These are phyloP conservation scores for Tricholomella constricta DNA, from an alignment of 768 basidiomycete genomes.

Conservation along the genomic window DNA sequence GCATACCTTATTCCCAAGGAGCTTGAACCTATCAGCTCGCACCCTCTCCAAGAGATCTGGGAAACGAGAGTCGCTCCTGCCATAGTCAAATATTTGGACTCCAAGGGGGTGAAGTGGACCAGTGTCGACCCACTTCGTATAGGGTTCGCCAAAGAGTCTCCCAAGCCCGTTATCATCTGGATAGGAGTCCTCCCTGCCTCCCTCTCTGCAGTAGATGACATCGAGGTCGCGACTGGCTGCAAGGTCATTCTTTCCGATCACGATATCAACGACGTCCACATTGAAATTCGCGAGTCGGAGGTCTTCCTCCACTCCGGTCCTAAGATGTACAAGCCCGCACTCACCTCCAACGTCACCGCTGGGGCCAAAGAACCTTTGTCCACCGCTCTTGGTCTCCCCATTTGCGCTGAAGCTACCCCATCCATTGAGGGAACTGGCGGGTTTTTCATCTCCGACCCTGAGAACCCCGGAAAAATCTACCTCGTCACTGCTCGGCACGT, in stretches of 20 bases:
- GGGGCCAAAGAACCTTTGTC: slow-evolving; percentile 27
- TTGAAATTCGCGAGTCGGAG: too few relatives aligned
- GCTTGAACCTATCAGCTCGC: slow-evolving; percentile 22
- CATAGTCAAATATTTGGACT: background rate
- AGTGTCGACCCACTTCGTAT: background rate
- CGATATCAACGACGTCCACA: too few relatives aligned
- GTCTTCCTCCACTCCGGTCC: too few relatives aligned
- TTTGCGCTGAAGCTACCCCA: slow-evolving; percentile 23
- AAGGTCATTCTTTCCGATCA: too few relatives aligned
- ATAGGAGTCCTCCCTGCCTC: too few relatives aligned
- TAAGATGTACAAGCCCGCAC: too few relatives aligned
- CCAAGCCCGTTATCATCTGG: too few relatives aligned
- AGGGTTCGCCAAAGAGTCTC: too few relatives aligned
- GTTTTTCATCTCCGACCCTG: slow-evolving; percentile 26
- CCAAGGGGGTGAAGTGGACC: background rate
- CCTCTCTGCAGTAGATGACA: too few relatives aligned
- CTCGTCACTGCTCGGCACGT: slow-evolving; percentile 28
- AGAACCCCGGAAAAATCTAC: slow-evolving; percentile 22
- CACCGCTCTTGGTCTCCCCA: slow-evolving; percentile 27
- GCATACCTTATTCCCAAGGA: slow-evolving; percentile 27
- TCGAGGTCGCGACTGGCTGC: too few relatives aligned
- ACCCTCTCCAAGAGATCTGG: slow-evolving; percentile 19
- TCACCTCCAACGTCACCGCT: background rate
- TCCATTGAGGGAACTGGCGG: slow-evolving; percentile 25
- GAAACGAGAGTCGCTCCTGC: slow-evolving; percentile 12